Percentiles rank a stretch among this genome's conserved stretches.
Conservation (phyloP, 805 yeast species). For the Candida corydali region DNA sequence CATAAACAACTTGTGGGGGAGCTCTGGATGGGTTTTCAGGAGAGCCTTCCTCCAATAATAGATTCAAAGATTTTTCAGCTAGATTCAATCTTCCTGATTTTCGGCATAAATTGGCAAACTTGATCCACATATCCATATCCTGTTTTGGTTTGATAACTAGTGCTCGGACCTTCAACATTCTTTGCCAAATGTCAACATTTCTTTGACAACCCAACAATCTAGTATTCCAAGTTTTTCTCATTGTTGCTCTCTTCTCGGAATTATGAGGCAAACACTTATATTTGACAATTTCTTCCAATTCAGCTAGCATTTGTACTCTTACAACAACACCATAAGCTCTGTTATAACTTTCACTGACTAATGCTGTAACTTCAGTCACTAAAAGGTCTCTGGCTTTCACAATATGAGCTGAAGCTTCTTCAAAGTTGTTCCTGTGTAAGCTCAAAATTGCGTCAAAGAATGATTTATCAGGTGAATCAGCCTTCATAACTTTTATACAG, state of each 20-base stretch:
- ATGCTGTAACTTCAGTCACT: conserved; percentile 89
- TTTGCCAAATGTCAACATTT: conserved; percentile 98
- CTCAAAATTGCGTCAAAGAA: conserved; percentile 89
- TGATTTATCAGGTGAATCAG: conserved; percentile 90
- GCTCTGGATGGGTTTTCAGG: conserved; percentile 68
- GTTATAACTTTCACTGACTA: conserved; percentile 92
- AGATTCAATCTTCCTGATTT: conserved; percentile 89
- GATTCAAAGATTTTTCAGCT: conserved; percentile 87
- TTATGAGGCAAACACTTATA: conserved; percentile 83
- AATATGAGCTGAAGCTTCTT: conserved; percentile 75
- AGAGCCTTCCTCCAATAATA: conserved; percentile 70
- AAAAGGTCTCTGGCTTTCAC: conserved; percentile 80
- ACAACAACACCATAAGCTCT: conserved; percentile 97
- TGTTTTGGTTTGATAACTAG: conserved; percentile 91
- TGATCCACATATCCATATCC: conserved; percentile 97
- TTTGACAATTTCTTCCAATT: conserved; percentile 87
- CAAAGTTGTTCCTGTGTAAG: conserved; percentile 81
- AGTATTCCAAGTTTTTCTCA: conserved; percentile 92
- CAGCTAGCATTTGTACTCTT: conserved; percentile 95
- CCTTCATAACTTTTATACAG: conserved; percentile 83
- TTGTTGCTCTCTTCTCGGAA: conserved; percentile 70
- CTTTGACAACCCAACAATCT: conserved; percentile 90
- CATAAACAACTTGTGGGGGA: conserved; percentile 95
- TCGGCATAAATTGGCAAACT: conserved; percentile 93
- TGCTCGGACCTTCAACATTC: conserved; percentile 89